phyloP scores from a whole-genome alignment of 2,329 filamentous ascomycete genomes.

The Nothophoma quercina region DNA sequence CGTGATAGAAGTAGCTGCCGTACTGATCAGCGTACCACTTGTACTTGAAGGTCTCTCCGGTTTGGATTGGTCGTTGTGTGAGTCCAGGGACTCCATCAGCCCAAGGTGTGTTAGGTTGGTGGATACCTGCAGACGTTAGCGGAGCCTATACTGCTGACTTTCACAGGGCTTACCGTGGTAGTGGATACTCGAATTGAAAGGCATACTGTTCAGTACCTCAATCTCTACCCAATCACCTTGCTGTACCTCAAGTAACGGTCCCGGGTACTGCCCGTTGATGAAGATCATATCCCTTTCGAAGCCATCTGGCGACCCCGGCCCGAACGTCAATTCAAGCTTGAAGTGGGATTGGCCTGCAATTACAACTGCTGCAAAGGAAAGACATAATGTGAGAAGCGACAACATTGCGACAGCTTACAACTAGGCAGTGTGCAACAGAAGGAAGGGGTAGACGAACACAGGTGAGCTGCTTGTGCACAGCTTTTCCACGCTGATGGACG shows the following conservation, averaged over 20 bases:
- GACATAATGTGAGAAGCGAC: constrained; percentile 18
- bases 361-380: constrained; percentile 14
- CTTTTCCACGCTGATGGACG: constrained; percentile 2
- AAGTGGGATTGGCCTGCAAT: constrained; percentile 19
- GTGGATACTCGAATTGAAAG: constrained; percentile 59
- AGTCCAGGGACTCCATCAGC: constrained; percentile 68
- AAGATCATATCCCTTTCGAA: constrained; percentile 35
- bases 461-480: constrained; percentile 1
- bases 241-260: constrained; percentile 27
- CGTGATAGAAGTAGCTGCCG: constrained; percentile 69
- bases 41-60: constrained; percentile 60
- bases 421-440: neutral
- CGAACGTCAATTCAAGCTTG: constrained; percentile 34
- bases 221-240: constrained; percentile 37
- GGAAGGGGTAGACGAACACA: neutral
- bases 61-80: constrained; percentile 61
- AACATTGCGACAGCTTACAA: constrained; percentile 18
- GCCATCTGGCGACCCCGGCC: constrained; percentile 32
- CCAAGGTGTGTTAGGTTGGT: constrained; percentile 64
- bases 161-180: constrained; percentile 52
- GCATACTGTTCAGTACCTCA: constrained; percentile 56
- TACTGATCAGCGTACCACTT: constrained; percentile 64
- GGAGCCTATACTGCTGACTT: neutral
- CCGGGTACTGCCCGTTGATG: constrained; percentile 39
- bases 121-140: constrained; percentile 48